Percentiles rank a stretch among this genome's conserved stretches.
Evolutionary conservation across 176 grass and related monocot genomes (phyloP).

Genomic region (bread wheat (Triticum aestivum)): IWGSC_CS_RefSeq_v2.1 NC_057801.1:491461904-491462403

Average conservation of each 20-base stretch:
- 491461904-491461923: constrained; percentile 96
- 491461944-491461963: constrained; percentile 93
- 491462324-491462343: constrained; percentile 82
- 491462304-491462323: constrained; percentile 97
- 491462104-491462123: constrained; percentile 87
- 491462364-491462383: constrained; percentile 84
- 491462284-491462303: constrained; percentile 91
- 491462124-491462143: constrained; percentile 94
- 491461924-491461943: constrained; percentile 91
- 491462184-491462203: neutral
- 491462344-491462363: constrained; percentile 94
- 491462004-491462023: constrained; percentile 81
- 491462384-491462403: constrained; percentile 94
- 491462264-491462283: constrained; percentile 76
- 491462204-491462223: neutral
- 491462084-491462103: constrained; percentile 83
- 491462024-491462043: constrained; percentile 84
- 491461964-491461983: constrained; percentile 88
- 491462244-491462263: constrained; percentile 88
- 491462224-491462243: constrained; percentile 80
- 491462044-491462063: constrained; percentile 87
- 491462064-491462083: constrained; percentile 85
- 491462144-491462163: constrained; percentile 84
- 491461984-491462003: constrained; percentile 85
- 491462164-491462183: constrained; percentile 65